Evolutionary conservation across 2,329 filamentous ascomycete genomes (phyloP).

Genomic region (Trichoderma harzianum): DNA sequence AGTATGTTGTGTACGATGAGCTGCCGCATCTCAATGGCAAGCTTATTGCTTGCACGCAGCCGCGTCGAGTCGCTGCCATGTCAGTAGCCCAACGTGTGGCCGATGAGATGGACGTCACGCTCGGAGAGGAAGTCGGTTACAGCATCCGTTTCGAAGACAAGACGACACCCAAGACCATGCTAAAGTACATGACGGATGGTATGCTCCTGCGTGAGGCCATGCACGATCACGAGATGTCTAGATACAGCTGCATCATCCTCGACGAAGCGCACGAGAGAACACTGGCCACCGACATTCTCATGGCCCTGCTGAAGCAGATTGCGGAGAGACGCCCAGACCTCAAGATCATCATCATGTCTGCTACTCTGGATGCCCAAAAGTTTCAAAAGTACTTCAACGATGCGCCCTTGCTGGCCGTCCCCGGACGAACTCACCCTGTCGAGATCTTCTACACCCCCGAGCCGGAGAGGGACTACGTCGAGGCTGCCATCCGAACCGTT

Average conservation of each 20-base stretch:
- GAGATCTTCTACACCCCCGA: slow-evolving; percentile 99
- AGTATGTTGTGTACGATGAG: slow-evolving; percentile 97
- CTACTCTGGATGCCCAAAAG: slow-evolving; percentile 94
- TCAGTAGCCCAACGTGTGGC: slow-evolving; percentile 97
- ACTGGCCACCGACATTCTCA: slow-evolving; percentile 92
- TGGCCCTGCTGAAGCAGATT: slow-evolving; percentile 93
- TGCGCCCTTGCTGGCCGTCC: slow-evolving; percentile 88
- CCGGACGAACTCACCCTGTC: slow-evolving; percentile 91
- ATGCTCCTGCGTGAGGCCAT: slow-evolving; percentile 96
- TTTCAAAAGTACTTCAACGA: slow-evolving; percentile 97
- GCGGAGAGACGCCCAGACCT: slow-evolving; percentile 77
- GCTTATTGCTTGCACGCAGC: slow-evolving; percentile 95
- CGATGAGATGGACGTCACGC: slow-evolving; percentile 87
- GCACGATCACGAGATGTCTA: slow-evolving; percentile 85
- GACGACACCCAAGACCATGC: slow-evolving; percentile 80
- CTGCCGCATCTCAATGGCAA: slow-evolving; percentile 81
- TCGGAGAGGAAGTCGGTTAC: slow-evolving; percentile 95
- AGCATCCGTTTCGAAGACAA: slow-evolving; percentile 98
- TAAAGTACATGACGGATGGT: slow-evolving; percentile 99
- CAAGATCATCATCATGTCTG: slow-evolving; percentile 99
- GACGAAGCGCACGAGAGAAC: slow-evolving; percentile 98
- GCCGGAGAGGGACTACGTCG: slow-evolving; percentile 93
- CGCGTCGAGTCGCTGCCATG: slow-evolving; percentile 96
- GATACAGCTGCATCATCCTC: slow-evolving; percentile 96
- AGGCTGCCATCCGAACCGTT: slow-evolving; percentile 90